Base-by-base conservation (phyloP, 495 filamentous ascomycete genomes). In the Neurospora intermedia region DNA sequence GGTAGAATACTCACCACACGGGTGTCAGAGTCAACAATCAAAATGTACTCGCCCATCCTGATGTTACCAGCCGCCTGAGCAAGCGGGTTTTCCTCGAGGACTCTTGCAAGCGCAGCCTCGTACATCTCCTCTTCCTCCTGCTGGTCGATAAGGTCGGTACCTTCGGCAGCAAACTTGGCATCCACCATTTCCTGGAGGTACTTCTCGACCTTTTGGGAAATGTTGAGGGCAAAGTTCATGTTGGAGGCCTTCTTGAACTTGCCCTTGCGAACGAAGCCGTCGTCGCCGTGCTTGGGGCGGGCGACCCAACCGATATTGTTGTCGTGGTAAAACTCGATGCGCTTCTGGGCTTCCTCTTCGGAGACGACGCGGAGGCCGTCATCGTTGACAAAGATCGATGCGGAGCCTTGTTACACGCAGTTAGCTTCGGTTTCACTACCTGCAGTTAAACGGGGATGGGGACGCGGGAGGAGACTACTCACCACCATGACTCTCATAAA, bases 231-330 rank as follows among this genome's bases (percentile, higher is more conserved):
- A 73, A 86, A 93, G 81, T 93, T 93, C 91, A 93, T 93, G 82
- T 93, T 93, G 16, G 89, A 91, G 31, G 90, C 90, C 85, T 93
- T 89, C 82, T 88, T 89, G 81, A 89, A 89, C 74, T 86, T 89
- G 46, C 88, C 88, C 72, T 84, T 85, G 48, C 88, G 82, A 27
- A 84, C 45, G 74, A 90, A 90, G 27, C 87, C 88, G 71, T 90
- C 83, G 45, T 86, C 82, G 46, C 87, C 87, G 46, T 85, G 80
- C 40, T 81, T 83, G 10, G 91, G 91, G 41, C 91, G 86, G 16
- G 91, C 88, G 16, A 89, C 87, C 91, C 91, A 93, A 70, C 91
- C 91, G 78, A 93, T 93, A 79, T 86, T 89, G 77, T 93, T 86
- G 73, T 90, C 87, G 46, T 83, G 82, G 77, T 87, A 87, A 73